Base-by-base conservation (phyloP, 1,139 yeast species). In the Suhomyces coccinellae region DNA sequence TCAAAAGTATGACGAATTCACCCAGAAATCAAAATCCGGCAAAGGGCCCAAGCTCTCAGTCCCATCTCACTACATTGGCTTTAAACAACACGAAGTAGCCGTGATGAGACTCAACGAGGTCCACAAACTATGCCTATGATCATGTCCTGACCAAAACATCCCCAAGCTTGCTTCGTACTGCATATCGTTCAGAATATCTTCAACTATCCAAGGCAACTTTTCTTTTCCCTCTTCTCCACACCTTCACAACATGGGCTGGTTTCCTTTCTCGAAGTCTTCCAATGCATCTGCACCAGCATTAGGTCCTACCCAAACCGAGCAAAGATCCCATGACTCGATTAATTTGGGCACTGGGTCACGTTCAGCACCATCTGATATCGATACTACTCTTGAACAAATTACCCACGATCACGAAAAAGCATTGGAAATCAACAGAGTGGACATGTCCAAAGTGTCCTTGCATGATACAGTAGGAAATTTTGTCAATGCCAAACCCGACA, bases 351-450 rank as follows among this genome's bases (percentile, higher is more conserved):
- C 49, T 10, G 49, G 48, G 8, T 31, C 26, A 6, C 30, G 29
- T 20, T 15, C 24, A 7, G 33, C 41, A 29, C 27, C 29, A 5
- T 41, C 54, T 7, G 77, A 72, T 47, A 70, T 73, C 35, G 62
- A 67, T 7, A 66, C 68, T 30, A 72, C 78, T 1, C 61, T 73
- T 46, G 58, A 62, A 33, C 75, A 71, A 49, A 62, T 71, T 31
- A 48, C 67, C 20, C 57, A 54, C 10, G 56, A 52, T 15, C 54
- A 52, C 34, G 40, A 38, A 6, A 29, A 35, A 4, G 48, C 52
- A 12, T 52, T 58, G 29, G 44, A 50, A n/a, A 49, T 59, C 3
- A 45, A 45, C 20, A 43, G 39, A 3, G 38, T 56, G 36, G 46
- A 48, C 15, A 50, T 52, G 20, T 36, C 27, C 27, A 22, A 43